Percentiles rank a stretch among this genome's conserved stretches.
Evolutionary conservation across 1,284 basidiomycete genomes (phyloP).

Genomic region (Trichosporon asahii): DNA sequence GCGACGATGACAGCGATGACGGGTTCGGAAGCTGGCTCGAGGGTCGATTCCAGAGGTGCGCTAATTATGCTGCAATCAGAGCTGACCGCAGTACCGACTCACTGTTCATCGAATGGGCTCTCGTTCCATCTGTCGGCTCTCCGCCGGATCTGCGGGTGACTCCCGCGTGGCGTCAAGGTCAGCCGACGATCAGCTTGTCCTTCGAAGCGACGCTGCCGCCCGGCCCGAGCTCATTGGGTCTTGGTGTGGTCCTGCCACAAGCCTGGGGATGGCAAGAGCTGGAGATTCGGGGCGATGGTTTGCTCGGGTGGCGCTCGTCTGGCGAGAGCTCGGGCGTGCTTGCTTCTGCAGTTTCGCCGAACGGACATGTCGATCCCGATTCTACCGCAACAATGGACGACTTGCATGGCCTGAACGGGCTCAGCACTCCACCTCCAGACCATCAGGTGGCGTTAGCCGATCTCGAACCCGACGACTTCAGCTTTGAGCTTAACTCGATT

Average conservation of each 20-base stretch:
- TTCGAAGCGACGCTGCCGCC: conserved; percentile 26
- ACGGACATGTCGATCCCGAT: neutral
- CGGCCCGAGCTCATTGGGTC: conserved; percentile 9
- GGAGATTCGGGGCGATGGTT: conserved; percentile 31
- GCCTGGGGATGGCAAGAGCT: conserved; percentile 44
- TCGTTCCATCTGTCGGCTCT: conserved; percentile 19
- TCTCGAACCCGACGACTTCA: conserved; percentile 36
- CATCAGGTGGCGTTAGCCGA: conserved; percentile 9
- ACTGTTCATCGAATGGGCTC: conserved; percentile 39
- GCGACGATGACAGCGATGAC: conserved; percentile 27
- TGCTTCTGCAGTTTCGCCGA: neutral
- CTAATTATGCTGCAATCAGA: conserved; percentile 14
- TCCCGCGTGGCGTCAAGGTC: conserved; percentile 28
- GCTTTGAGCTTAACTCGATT: conserved; percentile 35
- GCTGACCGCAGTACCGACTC: conserved; percentile 35
- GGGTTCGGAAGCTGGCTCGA: conserved; percentile 38
- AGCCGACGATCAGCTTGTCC: conserved; percentile 28
- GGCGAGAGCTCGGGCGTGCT: conserved; percentile 5
- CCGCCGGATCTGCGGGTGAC: conserved; percentile 29
- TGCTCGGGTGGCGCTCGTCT: conserved; percentile 32
- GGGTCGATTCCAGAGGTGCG: conserved; percentile 41
- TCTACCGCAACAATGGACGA: neutral
- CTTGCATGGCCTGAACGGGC: neutral
- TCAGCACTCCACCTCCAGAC: conserved; percentile 3
- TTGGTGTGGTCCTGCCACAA: conserved; percentile 32